These are phyloP conservation scores for Aspergillus oerlinghausenensis DNA, from an alignment of 2,329 filamentous ascomycete species.

Conservation along the genomic window DNA sequence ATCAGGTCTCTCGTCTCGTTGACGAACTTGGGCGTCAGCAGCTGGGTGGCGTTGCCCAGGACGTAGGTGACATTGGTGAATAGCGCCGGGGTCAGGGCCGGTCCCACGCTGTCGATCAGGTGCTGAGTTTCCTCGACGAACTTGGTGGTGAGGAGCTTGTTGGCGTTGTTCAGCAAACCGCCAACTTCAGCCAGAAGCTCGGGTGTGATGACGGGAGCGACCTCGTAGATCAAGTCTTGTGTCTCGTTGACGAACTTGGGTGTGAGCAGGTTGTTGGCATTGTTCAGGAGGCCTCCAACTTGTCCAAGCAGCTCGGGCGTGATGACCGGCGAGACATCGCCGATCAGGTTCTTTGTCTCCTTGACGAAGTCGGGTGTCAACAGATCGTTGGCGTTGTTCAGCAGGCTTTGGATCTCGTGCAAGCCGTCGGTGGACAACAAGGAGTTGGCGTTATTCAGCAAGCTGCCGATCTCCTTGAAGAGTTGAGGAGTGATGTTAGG, in stretches of 20 bases:
- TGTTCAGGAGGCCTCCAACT: slow-evolving; percentile 12
- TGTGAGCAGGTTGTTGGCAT: slow-evolving; percentile 17
- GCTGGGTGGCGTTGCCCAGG: slow-evolving; percentile 26
- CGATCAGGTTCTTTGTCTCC: slow-evolving; percentile 12
- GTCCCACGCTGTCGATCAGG: slow-evolving; percentile 18
- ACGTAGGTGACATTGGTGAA: slow-evolving; percentile 26
- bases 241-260: slow-evolving; percentile 22
- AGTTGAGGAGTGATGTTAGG: slow-evolving; percentile 8
- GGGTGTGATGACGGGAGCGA: slow-evolving; percentile 19
- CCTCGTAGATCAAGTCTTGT: slow-evolving; percentile 13
- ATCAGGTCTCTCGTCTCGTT: slow-evolving; percentile 25
- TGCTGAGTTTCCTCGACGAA: slow-evolving; percentile 23
- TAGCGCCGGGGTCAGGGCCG: slow-evolving; percentile 23
- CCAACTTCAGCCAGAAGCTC: slow-evolving; percentile 19
- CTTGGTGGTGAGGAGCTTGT: slow-evolving; percentile 22
- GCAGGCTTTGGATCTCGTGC: slow-evolving; percentile 9
- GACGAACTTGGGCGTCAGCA: slow-evolving; percentile 30
- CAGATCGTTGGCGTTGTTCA: slow-evolving; percentile 16
- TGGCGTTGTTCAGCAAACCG: slow-evolving; percentile 19
- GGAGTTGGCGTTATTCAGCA: slow-evolving; percentile 7
- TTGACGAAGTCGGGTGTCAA: slow-evolving; percentile 25
- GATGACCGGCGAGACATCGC: slow-evolving; percentile 6
- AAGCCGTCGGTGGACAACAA: slow-evolving; percentile 22
- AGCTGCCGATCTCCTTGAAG: slow-evolving; percentile 3
- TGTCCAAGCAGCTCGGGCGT: slow-evolving; percentile 7